Percentiles rank a stretch among this genome's conserved stretches.
phyloP scores from a whole-genome alignment of 2,329 filamentous ascomycete species.

The Cladosporium sphaerospermum region DNA sequence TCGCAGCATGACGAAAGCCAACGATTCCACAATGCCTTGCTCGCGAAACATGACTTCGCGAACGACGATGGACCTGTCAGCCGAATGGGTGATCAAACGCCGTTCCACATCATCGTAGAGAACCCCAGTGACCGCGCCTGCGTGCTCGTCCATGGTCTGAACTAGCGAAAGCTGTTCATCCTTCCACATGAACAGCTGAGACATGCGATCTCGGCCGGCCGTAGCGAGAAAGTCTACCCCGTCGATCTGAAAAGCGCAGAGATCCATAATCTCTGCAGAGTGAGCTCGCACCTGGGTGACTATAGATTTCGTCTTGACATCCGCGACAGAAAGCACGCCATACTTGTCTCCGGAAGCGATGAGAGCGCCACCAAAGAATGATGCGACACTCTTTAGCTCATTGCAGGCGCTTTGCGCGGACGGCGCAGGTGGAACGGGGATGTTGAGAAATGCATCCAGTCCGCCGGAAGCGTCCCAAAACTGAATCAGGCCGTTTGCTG shows the following conservation, averaged over 20 bases:
- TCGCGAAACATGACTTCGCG: constrained; percentile 70
- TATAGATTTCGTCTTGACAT: constrained; percentile 55
- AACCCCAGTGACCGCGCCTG: constrained; percentile 73
- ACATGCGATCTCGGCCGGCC: constrained; percentile 82
- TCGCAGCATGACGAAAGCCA: constrained; percentile 71
- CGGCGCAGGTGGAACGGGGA: constrained; percentile 47
- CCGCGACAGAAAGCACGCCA: constrained; percentile 61
- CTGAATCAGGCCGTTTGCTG: constrained; percentile 68
- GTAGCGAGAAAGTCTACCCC: constrained; percentile 66
- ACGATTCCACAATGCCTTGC: constrained; percentile 48
- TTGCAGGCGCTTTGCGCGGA: constrained; percentile 33
- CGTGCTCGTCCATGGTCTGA: constrained; percentile 88
- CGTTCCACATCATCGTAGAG: constrained; percentile 55
- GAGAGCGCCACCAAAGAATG: constrained; percentile 56
- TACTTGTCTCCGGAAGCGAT: constrained; percentile 81
- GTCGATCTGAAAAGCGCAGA: constrained; percentile 62
- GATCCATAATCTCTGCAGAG: constrained; percentile 73
- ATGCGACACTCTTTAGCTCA: constrained; percentile 52
- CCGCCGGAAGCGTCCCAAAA: constrained; percentile 76
- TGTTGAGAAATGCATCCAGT: constrained; percentile 56
- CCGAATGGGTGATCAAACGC: constrained; percentile 75
- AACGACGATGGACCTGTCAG: constrained; percentile 80
- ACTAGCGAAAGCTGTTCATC: constrained; percentile 54
- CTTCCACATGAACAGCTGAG: constrained; percentile 74
- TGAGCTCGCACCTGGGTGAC: constrained; percentile 77